Evolutionary conservation across 2,329 filamentous ascomycete species (phyloP).

Genomic region (Elsinoe fawcettii): DNA sequence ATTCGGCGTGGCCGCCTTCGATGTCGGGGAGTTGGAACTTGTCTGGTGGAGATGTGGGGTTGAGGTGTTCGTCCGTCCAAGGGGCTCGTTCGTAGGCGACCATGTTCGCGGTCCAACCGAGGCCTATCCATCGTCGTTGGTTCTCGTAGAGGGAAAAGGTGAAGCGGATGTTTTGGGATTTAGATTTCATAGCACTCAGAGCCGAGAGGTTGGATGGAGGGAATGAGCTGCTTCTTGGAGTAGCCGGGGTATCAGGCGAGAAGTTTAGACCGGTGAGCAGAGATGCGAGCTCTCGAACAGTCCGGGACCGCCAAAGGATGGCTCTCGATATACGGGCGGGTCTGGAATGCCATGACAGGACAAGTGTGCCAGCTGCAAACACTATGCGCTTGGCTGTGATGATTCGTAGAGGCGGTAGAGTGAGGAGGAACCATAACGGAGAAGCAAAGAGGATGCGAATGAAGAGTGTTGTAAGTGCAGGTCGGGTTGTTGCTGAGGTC

Average conservation of each 20-base stretch:
- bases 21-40: slow-evolving; percentile 62
- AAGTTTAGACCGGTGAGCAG: slow-evolving; percentile 77
- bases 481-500: slow-evolving; percentile 83
- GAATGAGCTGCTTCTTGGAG: slow-evolving; percentile 27
- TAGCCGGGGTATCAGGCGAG: slow-evolving; percentile 38
- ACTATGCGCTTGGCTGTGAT: slow-evolving; percentile 80
- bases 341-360: slow-evolving; percentile 85
- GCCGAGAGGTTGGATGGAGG: slow-evolving; percentile 17
- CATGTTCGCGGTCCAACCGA: slow-evolving; percentile 88
- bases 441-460: slow-evolving; percentile 81
- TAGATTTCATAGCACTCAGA: slow-evolving; percentile 31
- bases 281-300: slow-evolving; percentile 60
- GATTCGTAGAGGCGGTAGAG: slow-evolving; percentile 72
- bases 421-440: slow-evolving; percentile 77
- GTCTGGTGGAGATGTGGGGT: slow-evolving; percentile 66
- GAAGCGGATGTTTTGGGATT: slow-evolving; percentile 71
- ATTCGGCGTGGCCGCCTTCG: slow-evolving; percentile 54
- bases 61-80: slow-evolving; percentile 96
- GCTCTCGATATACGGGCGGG: slow-evolving; percentile 77
- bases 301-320: slow-evolving; percentile 80
- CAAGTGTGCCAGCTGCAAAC: slow-evolving; percentile 75
- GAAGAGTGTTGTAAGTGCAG: slow-evolving; percentile 81
- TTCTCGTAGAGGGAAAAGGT: slow-evolving; percentile 97
- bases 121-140: slow-evolving; percentile 85
- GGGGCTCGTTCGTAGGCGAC: slow-evolving; percentile 82